Percentiles rank a stretch among this genome's conserved stretches.
phyloP scores from a whole-genome alignment of 2,329 filamentous ascomycete genomes.

The Xylaria hypoxylon region DNA sequence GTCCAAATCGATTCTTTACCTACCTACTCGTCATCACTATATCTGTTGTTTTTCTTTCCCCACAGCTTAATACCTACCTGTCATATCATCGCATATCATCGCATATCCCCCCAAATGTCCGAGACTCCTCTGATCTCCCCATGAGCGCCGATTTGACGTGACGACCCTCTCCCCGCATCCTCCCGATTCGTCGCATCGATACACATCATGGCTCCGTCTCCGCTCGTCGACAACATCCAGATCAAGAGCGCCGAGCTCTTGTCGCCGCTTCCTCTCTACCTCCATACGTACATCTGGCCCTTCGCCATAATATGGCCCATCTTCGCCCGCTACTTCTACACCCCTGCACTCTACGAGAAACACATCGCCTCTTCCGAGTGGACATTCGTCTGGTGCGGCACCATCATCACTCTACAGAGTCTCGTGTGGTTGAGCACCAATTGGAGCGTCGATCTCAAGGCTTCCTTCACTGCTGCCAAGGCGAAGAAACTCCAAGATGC shows the following conservation, averaged over 20 bases:
- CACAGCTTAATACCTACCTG: not conserved
- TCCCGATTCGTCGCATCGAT: not conserved
- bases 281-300: slow-evolving; percentile 93
- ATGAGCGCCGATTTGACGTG: slow-evolving; percentile 34
- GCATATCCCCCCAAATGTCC: not conserved
- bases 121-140: slow-evolving; percentile 13
- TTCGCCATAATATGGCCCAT: slow-evolving; percentile 92
- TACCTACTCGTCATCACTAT: too few relatives aligned
- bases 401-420: slow-evolving; percentile 88
- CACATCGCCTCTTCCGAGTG: slow-evolving; percentile 96
- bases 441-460: slow-evolving; percentile 92
- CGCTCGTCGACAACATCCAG: slow-evolving; percentile 91
- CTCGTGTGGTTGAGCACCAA: slow-evolving; percentile 95
- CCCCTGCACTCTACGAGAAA: slow-evolving; percentile 84
- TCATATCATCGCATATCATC: too few relatives aligned
- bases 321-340: slow-evolving; percentile 90
- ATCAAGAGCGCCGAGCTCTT: slow-evolving; percentile 90
- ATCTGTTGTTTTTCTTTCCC: too few relatives aligned
- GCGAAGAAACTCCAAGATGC: slow-evolving; percentile 79
- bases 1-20: not conserved
- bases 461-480: slow-evolving; percentile 81
- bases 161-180: slow-evolving; percentile 5
- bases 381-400: slow-evolving; percentile 94
- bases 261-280: slow-evolving; percentile 81
- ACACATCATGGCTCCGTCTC: slow-evolving; percentile 48